phyloP scores from a whole-genome alignment of 106 monocot species.

The Dioscorea dumetorum region DNA sequence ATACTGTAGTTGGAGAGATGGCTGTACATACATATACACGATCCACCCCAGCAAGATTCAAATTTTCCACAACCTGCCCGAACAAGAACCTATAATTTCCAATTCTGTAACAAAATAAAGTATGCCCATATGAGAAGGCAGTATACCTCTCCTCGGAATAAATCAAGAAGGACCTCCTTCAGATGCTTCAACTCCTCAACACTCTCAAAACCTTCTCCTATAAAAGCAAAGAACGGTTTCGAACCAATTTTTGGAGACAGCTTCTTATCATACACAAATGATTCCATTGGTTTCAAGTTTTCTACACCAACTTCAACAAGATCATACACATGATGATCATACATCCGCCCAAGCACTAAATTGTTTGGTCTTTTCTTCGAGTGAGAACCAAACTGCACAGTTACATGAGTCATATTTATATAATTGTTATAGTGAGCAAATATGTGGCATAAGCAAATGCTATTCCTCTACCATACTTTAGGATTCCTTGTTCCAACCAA shows the following conservation, averaged over 20 bases:
- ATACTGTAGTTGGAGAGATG: constrained; percentile 55
- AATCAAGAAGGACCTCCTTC: constrained; percentile 94
- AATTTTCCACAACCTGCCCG: constrained; percentile 75
- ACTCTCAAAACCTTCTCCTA: constrained; percentile 86
- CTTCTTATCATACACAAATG: constrained; percentile 79
- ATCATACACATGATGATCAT: constrained; percentile 92
- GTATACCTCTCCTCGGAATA: constrained; percentile 87
- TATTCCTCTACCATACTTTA: too few species aligned
- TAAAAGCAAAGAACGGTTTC: constrained; percentile 89
- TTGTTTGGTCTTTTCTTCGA: constrained; percentile 96
- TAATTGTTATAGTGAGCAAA: too few species aligned
- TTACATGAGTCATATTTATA: not conserved
- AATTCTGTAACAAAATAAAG: not conserved
- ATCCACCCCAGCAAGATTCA: constrained; percentile 84
- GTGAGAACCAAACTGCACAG: constrained; percentile 82
- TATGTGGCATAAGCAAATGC: too few species aligned
- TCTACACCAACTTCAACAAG: constrained; percentile 96
- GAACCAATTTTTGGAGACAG: constrained; percentile 61
- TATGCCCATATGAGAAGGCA: not conserved
- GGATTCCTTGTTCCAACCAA: too few species aligned
- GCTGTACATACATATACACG: constrained; percentile 75
- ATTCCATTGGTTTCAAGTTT: constrained; percentile 68
- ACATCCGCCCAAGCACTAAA: constrained; percentile 74
- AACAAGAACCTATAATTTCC: constrained; percentile 1
- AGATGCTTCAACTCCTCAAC: constrained; percentile 88